Percentiles rank a stretch among this genome's conserved stretches.
Evolutionary conservation across 345 rosid species (phyloP).

Genomic region (Anastatica hierochuntica): DNA sequence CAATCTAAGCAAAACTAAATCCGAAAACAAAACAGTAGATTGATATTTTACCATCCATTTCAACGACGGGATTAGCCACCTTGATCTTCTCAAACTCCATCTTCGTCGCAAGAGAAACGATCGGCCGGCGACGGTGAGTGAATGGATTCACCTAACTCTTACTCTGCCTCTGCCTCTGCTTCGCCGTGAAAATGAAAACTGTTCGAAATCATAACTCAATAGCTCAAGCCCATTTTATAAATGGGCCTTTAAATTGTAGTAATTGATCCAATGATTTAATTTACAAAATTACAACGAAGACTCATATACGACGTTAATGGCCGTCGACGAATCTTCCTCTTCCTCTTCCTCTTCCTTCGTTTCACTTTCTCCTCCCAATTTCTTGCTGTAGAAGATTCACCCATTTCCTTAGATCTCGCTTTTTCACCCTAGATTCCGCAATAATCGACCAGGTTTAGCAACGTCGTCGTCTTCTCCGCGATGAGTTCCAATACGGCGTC

Average conservation of each 20-base stretch:
- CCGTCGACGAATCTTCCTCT: slow-evolving; percentile 1
- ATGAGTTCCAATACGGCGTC: slow-evolving; percentile 57
- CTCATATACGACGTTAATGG: not conserved
- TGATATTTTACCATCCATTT: slow-evolving; percentile 41
- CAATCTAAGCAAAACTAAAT: not conserved
- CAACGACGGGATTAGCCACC: slow-evolving; percentile 44
- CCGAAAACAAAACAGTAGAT: not conserved
- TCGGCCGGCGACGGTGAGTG: too few species aligned
- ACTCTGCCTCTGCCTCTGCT: too few species aligned
- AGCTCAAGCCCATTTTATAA: too few species aligned
- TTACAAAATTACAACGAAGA: too few species aligned
- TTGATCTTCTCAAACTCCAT: slow-evolving; percentile 48
- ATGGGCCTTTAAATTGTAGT: too few species aligned
- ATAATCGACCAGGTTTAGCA: too few species aligned
- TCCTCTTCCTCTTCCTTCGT: not conserved
- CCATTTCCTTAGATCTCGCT: slow-evolving; percentile 3
- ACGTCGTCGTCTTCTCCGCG: slow-evolving; percentile 1
- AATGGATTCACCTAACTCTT: too few species aligned
- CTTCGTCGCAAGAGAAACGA: too few species aligned
- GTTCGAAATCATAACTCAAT: too few species aligned
- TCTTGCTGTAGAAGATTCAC: not conserved
- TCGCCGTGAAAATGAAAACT: too few species aligned
- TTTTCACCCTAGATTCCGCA: not conserved
- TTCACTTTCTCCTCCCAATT: slow-evolving; percentile 3
- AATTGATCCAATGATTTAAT: not conserved